Evolutionary conservation across 2,329 filamentous ascomycete species (phyloP), one percentile per base, ranked within the genome.

Genomic region (Colletotrichum sansevieriae): DNA sequence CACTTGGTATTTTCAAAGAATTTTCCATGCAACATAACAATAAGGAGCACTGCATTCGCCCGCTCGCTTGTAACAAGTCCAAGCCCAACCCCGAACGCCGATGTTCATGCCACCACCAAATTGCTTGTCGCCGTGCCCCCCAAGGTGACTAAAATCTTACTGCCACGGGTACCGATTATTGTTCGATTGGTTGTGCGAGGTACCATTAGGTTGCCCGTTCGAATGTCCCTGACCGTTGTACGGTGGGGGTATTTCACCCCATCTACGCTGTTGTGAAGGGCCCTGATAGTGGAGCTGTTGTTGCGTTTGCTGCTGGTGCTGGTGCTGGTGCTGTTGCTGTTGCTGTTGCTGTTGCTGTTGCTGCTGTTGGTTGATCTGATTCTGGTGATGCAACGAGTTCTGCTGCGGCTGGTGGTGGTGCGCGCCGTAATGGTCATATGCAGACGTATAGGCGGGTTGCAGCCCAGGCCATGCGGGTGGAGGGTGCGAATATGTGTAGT

Each of bases 111-210:
- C 8, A 22, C 11, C 11, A 20, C 46, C 18, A 49, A 2, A 25
- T 49, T 9, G 46, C 18, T 22, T 25, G 46, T 15, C 25, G 43
- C 43, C 43, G n/a, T 10, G 43, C 10, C 15, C n/a, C 43, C 15
- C 20, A n/a, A 20, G 12, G 2, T 4, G 43, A 3, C 12, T n/a
- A 15, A 33, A 20, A 8, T 20, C 33, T 57, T 70, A 73, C 66
- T 71, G 68, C 72, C 73, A 73, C 4, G 68, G 70, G 54, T 73
- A 73, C 44, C 72, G 58, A 18, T 63, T 44, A 11, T 57, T 56
- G 10, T 39, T 70, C 73, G 7, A 65, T 51, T 3, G 39, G 51
- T 41, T 33, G 37, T 46, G 33, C 22, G 57, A 25, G 43, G 63
- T 25, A 15, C 57, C 22, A 51, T 51, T 51, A 29, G 22, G 33